Conservation (phyloP, 495 filamentous ascomycete genomes). For the Emericellopsis terricola region DNA sequence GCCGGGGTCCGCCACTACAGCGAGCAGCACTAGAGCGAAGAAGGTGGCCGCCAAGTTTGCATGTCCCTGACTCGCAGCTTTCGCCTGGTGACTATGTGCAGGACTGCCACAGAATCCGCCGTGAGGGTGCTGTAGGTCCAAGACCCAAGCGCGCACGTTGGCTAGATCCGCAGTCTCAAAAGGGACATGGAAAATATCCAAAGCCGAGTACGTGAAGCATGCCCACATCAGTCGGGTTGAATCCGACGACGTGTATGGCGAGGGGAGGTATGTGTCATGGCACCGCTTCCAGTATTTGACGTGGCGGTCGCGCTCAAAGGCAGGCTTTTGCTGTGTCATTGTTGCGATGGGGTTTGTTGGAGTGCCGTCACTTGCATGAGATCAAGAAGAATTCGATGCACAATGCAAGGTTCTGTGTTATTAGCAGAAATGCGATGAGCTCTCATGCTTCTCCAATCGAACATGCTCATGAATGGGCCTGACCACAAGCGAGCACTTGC, state of each 20-base stretch:
- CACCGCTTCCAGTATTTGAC: constrained; percentile 88
- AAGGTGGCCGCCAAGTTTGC: constrained; percentile 73
- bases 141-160: constrained; percentile 22
- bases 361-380: no score
- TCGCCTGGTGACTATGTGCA: constrained; percentile 19
- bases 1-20: constrained; percentile 59
- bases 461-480: no score
- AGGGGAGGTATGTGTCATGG: constrained; percentile 62
- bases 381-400: no score
- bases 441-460: no score
- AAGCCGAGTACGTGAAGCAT: constrained; percentile 50
- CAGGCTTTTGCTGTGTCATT: neutral
- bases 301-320: constrained; percentile 53
- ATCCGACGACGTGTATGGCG: constrained; percentile 69
- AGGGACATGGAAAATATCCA: constrained; percentile 22
- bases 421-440: no score
- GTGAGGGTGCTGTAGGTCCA: constrained; percentile 68
- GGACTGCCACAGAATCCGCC: constrained; percentile 66
- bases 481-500: no score
- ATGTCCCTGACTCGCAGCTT: constrained; percentile 34
- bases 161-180: constrained; percentile 16
- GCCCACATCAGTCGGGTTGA: constrained; percentile 76
- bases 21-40: constrained; percentile 63
- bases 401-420: no score
- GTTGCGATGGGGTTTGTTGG: no score